A percentile compares a stretch with the other conserved stretches of the same genome.
phyloP scores from a whole-genome alignment of 768 basidiomycete genomes.

The Macrolepiota albuminosa region DNA sequence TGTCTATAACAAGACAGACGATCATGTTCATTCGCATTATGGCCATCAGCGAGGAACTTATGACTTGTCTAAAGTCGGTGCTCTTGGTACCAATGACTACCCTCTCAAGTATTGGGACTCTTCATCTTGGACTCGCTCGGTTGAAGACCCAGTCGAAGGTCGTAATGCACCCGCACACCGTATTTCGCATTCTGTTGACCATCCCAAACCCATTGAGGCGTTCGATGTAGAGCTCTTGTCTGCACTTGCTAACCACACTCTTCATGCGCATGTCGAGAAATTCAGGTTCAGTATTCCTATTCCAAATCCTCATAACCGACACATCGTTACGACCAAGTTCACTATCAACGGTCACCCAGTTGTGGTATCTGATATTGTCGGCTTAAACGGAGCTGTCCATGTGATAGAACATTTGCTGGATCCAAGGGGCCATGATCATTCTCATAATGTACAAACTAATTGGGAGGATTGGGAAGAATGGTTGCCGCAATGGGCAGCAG shows the following conservation, averaged over 20 bases:
- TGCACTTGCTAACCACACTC: constrained; percentile 35
- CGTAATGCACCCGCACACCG: neutral
- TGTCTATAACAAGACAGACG: constrained; percentile 24
- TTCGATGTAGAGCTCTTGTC: constrained; percentile 35
- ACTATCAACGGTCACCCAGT: constrained; percentile 36
- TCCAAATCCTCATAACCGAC: constrained; percentile 27
- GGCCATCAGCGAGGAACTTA: neutral
- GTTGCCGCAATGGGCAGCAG: constrained; percentile 41
- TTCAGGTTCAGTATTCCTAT: constrained; percentile 35
- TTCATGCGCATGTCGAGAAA: constrained; percentile 45
- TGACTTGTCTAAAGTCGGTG: neutral
- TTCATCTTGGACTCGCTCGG: too few species aligned
- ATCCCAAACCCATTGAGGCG: constrained; percentile 26
- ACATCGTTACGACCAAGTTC: constrained; percentile 30
- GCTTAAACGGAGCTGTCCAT: constrained; percentile 57
- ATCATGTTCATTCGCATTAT: neutral
- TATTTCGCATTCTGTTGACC: neutral
- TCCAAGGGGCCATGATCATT: constrained; percentile 29
- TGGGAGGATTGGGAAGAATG: constrained; percentile 47
- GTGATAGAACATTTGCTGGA: constrained; percentile 37
- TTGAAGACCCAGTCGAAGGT: neutral
- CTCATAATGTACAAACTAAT: constrained; percentile 1
- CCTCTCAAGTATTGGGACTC: neutral
- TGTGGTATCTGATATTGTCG: constrained; percentile 40
- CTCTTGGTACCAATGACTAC: neutral